Base-by-base conservation (phyloP, 331 rosid genomes). In the Acacia concinna region DNA sequence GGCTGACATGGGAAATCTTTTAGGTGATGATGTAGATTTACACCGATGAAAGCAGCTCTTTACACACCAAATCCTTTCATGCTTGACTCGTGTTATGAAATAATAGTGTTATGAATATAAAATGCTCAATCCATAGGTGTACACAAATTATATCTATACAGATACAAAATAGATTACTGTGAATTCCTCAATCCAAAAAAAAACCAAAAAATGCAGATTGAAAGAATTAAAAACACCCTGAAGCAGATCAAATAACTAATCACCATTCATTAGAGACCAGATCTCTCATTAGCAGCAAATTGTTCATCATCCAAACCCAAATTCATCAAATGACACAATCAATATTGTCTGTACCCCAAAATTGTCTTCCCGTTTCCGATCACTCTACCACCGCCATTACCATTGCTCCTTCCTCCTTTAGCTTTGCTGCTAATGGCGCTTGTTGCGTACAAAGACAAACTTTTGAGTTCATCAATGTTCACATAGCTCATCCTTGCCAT, bases 401-500 rank as follows among this genome's bases (percentile, higher is more conserved):
- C 73, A 11, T 38, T 40, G 3, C 54, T 82, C 68, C 85, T 81
- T 38, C 91, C 88, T 35, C 85, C 84, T 81, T 89, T 90, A 74
- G 15, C 81, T 68, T 92, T 97, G 13, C 95, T 89, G 60, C 75
- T 90, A 81, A 94, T 91, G 74, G 94, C 90, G 28, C 75, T 88
- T 0, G 87, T 85, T 4, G 98, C 90, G 11, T 84, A 88, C 0
- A 84, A 85, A 28, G 98, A 83, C 79, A 93, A 75, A 9, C 88
- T 91, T 79, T 85, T 91, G 41, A 93, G 74, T 57, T 93, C 98
- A 79, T 93, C 91, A 52, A 93, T 57, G 75, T 85, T 87, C 1
- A 93, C 97, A 73, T 90, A 91, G 76, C 97, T 96, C 87, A 91
- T 96, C 80, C 99, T 93, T 8, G 88, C 88, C 89, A 79, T 82